phyloP scores from a whole-genome alignment of 805 yeast species.

The Saturnispora bothae region DNA sequence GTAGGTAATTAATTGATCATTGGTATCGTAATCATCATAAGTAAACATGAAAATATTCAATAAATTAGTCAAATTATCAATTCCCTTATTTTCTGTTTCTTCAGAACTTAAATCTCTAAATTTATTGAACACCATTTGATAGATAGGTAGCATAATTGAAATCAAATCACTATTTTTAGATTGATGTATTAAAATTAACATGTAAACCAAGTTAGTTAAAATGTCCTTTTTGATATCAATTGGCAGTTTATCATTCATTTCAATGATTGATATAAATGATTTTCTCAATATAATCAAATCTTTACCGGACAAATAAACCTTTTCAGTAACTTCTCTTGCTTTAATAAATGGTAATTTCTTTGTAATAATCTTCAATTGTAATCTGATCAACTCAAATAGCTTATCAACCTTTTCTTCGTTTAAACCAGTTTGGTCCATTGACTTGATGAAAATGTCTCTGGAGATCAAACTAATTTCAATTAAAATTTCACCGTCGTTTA shows the following conservation, averaged over 20 bases:
- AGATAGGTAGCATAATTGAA: constrained; percentile 41
- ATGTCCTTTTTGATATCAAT: constrained; percentile 60
- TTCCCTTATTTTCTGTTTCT: too few species aligned
- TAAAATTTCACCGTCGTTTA: constrained; percentile 34
- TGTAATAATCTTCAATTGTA: constrained; percentile 54
- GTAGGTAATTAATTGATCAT: constrained; percentile 34
- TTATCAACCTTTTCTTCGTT: constrained; percentile 54
- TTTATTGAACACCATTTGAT: constrained; percentile 35
- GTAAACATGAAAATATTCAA: constrained; percentile 17
- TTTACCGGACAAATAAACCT: constrained; percentile 16
- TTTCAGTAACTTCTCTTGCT: constrained; percentile 28
- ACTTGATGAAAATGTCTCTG: constrained; percentile 31
- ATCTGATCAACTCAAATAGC: constrained; percentile 68
- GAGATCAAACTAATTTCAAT: constrained; percentile 39
- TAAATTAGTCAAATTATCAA: constrained; percentile 26
- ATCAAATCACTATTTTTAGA: constrained; percentile 31
- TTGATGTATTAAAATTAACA: constrained; percentile 48
- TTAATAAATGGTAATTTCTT: constrained; percentile 49
- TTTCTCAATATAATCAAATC: constrained; percentile 38
- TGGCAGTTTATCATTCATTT: constrained; percentile 57
- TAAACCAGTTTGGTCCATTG: constrained; percentile 24
- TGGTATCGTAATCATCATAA: neutral
- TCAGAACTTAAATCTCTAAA: constrained; percentile 14
- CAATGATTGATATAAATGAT: constrained; percentile 42
- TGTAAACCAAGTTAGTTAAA: constrained; percentile 55